Percentiles rank a stretch among this genome's conserved stretches.
Evolutionary conservation across 306 rosid species (phyloP).

Genomic region (Glycyrrhiza uralensis): DNA sequence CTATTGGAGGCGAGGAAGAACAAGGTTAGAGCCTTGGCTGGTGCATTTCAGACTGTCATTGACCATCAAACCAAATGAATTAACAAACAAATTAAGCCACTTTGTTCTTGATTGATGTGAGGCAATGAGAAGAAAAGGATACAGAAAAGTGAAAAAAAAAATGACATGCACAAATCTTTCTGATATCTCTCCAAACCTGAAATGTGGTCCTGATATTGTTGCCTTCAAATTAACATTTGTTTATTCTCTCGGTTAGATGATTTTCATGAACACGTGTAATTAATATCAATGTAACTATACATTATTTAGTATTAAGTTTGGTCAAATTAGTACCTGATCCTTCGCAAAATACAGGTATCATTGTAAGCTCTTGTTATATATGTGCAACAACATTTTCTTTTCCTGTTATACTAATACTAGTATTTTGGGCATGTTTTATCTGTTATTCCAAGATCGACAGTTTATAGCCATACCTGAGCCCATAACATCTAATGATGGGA

Average conservation of each 20-base stretch:
- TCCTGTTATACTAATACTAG: not conserved
- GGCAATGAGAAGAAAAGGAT: not conserved
- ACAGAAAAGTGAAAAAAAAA: not conserved
- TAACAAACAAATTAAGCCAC: not conserved
- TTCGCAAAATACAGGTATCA: not conserved
- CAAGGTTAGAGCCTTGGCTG: slow-evolving; percentile 83
- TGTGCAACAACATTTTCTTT: not conserved
- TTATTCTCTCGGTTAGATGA: not conserved
- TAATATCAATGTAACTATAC: not conserved
- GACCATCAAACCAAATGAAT: slow-evolving; percentile 76
- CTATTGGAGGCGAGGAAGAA: slow-evolving; percentile 63
- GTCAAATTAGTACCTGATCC: not conserved
- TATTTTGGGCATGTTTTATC: not conserved
- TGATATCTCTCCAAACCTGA: not conserved
- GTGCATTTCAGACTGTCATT: slow-evolving; percentile 89
- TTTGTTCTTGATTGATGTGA: not conserved
- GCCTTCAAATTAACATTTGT: not conserved
- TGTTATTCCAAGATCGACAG: too few relatives aligned
- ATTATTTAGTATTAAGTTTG: too few relatives aligned
- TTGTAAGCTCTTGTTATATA: not conserved
- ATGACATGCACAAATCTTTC: too few relatives aligned
- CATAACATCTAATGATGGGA: too few relatives aligned
- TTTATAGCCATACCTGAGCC: too few relatives aligned
- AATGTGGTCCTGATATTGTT: not conserved
- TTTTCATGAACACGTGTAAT: slow-evolving; percentile 22